These are phyloP conservation scores for Aspergillus aculeatinus DNA, from an alignment of 2,329 filamentous ascomycete genomes.

Conservation along the genomic window DNA sequence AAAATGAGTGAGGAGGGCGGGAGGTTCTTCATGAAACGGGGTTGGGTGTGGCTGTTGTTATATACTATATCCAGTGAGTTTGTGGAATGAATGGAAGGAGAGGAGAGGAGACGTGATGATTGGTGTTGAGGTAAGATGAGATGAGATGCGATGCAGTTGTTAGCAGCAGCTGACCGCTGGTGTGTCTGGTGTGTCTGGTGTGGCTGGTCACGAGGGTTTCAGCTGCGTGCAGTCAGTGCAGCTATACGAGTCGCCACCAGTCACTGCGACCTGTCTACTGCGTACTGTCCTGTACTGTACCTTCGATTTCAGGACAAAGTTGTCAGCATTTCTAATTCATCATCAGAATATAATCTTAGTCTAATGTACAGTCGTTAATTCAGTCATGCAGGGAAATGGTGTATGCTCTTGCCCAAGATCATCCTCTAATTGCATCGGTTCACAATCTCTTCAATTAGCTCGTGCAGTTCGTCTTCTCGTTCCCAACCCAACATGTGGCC, in stretches of 20 bases:
- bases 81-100: neutral
- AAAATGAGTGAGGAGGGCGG: neutral
- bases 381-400: neutral
- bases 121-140: too few species aligned
- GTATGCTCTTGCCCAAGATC: neutral
- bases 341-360: neutral
- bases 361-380: neutral
- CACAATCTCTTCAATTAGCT: constrained; percentile 59
- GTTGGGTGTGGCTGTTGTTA: neutral
- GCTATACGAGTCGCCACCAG: neutral
- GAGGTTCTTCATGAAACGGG: too few species aligned
- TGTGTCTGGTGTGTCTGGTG: neutral
- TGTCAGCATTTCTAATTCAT: neutral
- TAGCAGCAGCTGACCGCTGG: neutral
- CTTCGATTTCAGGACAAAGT: neutral
- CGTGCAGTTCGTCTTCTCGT: constrained; percentile 66
- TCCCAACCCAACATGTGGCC: constrained; percentile 77
- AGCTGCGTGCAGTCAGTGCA: neutral
- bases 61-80: neutral
- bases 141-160: neutral
- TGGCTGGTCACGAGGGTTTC: constrained; percentile 1
- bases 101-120: too few species aligned
- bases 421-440: constrained; percentile 32
- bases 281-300: neutral
- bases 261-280: neutral